phyloP scores from a whole-genome alignment of 192 early-diverging fungal genomes.

The Coemansia sp. region DNA sequence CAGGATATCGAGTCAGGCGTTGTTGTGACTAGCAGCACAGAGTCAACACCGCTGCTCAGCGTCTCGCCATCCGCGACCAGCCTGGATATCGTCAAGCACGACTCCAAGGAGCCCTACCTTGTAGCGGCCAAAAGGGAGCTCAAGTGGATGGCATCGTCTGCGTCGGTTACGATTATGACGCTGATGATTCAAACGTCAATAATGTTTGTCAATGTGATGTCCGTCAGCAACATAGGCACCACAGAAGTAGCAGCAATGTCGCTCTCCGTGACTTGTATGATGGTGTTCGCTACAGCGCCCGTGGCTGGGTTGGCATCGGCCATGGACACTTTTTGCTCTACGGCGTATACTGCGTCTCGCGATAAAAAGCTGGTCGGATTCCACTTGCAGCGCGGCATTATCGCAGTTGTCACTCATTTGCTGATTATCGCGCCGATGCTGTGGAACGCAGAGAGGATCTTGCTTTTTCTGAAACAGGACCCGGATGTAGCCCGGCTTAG shows the following conservation, averaged over 20 bases:
- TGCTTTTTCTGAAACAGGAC: slow-evolving; percentile 77
- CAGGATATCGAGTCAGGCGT: neutral
- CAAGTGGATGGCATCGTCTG: slow-evolving; percentile 41
- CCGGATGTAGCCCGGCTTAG: slow-evolving; percentile 66
- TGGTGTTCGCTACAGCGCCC: slow-evolving; percentile 68
- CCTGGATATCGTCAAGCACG: slow-evolving; percentile 28
- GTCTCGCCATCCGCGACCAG: slow-evolving; percentile 31
- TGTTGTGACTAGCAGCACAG: neutral
- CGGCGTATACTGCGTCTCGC: slow-evolving; percentile 68
- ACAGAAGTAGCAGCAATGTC: slow-evolving; percentile 71
- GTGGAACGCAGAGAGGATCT: slow-evolving; percentile 69
- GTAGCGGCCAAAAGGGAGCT: slow-evolving; percentile 25
- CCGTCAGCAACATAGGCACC: slow-evolving; percentile 66
- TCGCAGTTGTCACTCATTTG: slow-evolving; percentile 73
- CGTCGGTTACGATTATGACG: slow-evolving; percentile 37
- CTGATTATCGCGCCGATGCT: slow-evolving; percentile 73
- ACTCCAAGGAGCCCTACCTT: slow-evolving; percentile 25
- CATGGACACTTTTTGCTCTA: slow-evolving; percentile 75
- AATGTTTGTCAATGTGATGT: slow-evolving; percentile 63
- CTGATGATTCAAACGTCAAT: slow-evolving; percentile 69
- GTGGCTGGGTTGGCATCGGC: slow-evolving; percentile 71
- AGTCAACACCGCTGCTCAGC: slow-evolving; percentile 34
- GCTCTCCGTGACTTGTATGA: slow-evolving; percentile 71
- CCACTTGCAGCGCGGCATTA: slow-evolving; percentile 77
- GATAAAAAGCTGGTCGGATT: slow-evolving; percentile 71